These are phyloP conservation scores for Serendipita sp. DNA, from an alignment of 1,284 basidiomycete genomes.

Conservation along the genomic window DNA sequence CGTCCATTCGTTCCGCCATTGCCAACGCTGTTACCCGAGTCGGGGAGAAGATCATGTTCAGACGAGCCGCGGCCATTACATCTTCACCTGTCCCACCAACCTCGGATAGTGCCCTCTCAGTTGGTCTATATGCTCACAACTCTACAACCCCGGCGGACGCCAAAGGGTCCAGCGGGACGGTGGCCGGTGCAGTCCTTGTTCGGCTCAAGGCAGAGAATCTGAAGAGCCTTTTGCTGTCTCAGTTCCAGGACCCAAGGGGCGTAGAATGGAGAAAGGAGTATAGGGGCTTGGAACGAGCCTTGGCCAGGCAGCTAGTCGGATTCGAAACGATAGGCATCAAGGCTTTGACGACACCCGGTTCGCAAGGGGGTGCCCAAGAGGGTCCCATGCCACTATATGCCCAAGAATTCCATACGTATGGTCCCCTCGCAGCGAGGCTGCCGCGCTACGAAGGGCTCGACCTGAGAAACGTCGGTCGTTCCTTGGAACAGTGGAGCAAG, in stretches of 20 bases:
- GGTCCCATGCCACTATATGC: constrained; percentile 53
- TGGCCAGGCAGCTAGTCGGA: constrained; percentile 78
- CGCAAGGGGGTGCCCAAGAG: constrained; percentile 23
- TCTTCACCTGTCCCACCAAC: constrained; percentile 35
- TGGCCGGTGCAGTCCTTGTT: constrained; percentile 50
- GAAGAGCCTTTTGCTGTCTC: constrained; percentile 29
- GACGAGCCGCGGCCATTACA: constrained; percentile 60
- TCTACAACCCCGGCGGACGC: constrained; percentile 23
- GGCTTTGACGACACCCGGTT: constrained; percentile 21
- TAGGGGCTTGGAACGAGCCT: constrained; percentile 53
- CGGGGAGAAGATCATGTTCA: constrained; percentile 78
- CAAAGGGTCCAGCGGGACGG: constrained; percentile 56
- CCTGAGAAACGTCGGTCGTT: constrained; percentile 44
- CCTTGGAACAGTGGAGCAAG: constrained; percentile 53
- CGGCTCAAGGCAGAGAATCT: neutral
- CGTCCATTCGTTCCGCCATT: constrained; percentile 60
- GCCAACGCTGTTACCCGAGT: constrained; percentile 70
- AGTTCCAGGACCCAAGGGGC: constrained; percentile 34
- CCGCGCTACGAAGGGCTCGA: constrained; percentile 27
- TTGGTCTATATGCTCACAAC: constrained; percentile 73
- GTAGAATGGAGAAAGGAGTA: constrained; percentile 31
- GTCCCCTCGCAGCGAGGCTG: constrained; percentile 16
- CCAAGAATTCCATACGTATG: constrained; percentile 71
- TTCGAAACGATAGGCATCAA: constrained; percentile 60
- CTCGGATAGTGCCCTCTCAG: constrained; percentile 36